Percentiles rank a stretch among this genome's conserved stretches.
Evolutionary conservation across 169 alveolate genomes (phyloP).

Genomic region (Plasmodium knowlesi): DNA sequence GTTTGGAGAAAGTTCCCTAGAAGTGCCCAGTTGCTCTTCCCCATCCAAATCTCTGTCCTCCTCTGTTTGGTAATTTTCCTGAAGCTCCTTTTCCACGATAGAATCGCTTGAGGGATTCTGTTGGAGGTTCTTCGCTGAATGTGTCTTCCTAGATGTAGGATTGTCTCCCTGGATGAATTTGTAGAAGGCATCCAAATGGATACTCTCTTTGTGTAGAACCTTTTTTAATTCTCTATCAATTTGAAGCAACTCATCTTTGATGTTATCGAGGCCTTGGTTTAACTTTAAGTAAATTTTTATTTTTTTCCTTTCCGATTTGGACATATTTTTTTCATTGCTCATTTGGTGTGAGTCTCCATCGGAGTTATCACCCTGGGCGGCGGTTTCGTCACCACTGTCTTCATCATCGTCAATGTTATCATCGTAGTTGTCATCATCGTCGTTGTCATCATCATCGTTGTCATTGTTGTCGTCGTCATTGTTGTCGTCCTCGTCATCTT

Average conservation of each 20-base stretch:
- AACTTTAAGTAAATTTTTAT: constrained; percentile 23
- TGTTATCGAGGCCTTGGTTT: constrained; percentile 40
- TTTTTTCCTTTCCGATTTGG: constrained; percentile 19
- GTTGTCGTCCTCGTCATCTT: neutral
- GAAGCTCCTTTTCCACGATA: neutral
- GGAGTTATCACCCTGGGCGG: neutral
- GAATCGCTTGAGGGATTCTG: neutral
- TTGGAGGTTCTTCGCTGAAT: neutral
- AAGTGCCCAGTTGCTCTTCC: neutral
- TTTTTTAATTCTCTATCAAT: constrained; percentile 46
- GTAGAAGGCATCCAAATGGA: neutral
- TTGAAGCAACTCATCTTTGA: constrained; percentile 24
- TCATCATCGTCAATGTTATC: neutral
- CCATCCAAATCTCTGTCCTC: neutral
- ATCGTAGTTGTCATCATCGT: neutral
- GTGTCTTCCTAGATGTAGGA: neutral
- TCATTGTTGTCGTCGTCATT: neutral
- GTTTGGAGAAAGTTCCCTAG: neutral
- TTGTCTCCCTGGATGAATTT: neutral
- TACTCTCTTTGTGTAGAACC: constrained; percentile 12
- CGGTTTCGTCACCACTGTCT: neutral
- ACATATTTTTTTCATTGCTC: neutral
- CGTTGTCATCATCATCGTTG: neutral
- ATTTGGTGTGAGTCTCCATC: neutral
- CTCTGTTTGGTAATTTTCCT: neutral